These are phyloP conservation scores for Zizania latifolia DNA, from an alignment of 176 grass and related monocot species.

Conservation along the genomic window DNA sequence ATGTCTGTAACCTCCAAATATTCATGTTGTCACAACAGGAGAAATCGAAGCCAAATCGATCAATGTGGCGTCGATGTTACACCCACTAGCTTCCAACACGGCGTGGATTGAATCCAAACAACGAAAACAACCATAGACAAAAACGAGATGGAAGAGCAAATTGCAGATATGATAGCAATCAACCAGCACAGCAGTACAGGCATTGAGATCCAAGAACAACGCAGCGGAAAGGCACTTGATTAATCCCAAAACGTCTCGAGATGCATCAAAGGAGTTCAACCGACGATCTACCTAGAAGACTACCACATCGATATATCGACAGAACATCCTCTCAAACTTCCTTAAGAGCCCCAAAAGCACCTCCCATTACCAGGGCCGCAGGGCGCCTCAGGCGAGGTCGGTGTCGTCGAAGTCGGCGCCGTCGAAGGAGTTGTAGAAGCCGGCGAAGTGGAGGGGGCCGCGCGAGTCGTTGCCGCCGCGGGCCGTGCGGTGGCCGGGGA, in stretches of 20 bases:
- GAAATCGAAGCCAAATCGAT: background rate
- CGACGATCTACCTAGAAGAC: background rate
- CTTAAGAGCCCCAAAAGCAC: background rate
- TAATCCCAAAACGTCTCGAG: background rate
- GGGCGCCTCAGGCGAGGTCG: slow-evolving; percentile 30
- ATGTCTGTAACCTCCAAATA: background rate
- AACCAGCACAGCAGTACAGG: background rate
- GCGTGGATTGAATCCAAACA: background rate
- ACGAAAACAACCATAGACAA: background rate
- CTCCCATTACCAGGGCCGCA: background rate
- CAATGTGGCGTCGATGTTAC: background rate
- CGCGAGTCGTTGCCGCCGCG: background rate
- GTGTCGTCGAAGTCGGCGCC: slow-evolving; percentile 55
- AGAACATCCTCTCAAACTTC: background rate
- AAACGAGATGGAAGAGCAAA: background rate
- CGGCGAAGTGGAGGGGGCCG: slow-evolving; percentile 27
- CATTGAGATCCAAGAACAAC: background rate
- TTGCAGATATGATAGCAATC: background rate
- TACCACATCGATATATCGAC: background rate
- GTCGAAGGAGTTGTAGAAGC: slow-evolving; percentile 51
- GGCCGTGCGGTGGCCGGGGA: slow-evolving; percentile 5
- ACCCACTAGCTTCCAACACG: background rate
- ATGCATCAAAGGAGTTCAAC: background rate
- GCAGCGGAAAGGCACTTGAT: background rate
- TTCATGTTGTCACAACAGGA: background rate